phyloP scores from a whole-genome alignment of 352 stramenopile species.

The Pythium phragmitis region DNA sequence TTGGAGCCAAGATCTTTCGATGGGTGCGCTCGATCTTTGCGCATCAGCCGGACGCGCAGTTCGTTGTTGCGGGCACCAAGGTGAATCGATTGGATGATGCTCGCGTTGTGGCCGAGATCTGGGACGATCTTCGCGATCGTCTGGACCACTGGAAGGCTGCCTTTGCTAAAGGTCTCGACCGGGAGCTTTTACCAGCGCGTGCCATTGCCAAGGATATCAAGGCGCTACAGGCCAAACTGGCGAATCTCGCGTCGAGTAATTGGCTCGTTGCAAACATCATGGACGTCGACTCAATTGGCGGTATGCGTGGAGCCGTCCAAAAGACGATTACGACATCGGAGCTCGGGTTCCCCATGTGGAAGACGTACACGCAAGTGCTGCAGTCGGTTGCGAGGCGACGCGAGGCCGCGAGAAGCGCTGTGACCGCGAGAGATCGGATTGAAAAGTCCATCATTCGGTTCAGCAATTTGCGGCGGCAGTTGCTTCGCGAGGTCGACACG shows the following conservation, averaged over 20 bases:
- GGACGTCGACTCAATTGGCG: neutral
- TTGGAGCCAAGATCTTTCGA: neutral
- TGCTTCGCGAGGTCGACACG: constrained; percentile 13
- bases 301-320: neutral
- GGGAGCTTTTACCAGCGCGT: too few relatives aligned
- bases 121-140: constrained; percentile 4
- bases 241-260: neutral
- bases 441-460: constrained; percentile 10
- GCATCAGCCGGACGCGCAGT: neutral
- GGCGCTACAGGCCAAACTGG: neutral
- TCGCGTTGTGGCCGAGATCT: neutral
- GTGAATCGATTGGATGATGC: neutral
- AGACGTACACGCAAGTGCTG: constrained; percentile 12
- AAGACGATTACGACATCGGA: neutral
- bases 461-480: constrained; percentile 1
- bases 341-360: constrained; percentile 19
- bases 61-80: neutral
- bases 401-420: neutral
- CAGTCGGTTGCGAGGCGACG: constrained; percentile 4
- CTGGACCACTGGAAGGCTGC: constrained; percentile 1
- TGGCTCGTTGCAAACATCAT: constrained; percentile 9
- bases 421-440: neutral
- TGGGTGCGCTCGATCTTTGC: neutral
- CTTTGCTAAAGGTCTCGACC: constrained; percentile 3
- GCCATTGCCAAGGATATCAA: neutral